Conservation (phyloP, 31 red algal genomes). For the Porphyra umbilicalis region DNA sequence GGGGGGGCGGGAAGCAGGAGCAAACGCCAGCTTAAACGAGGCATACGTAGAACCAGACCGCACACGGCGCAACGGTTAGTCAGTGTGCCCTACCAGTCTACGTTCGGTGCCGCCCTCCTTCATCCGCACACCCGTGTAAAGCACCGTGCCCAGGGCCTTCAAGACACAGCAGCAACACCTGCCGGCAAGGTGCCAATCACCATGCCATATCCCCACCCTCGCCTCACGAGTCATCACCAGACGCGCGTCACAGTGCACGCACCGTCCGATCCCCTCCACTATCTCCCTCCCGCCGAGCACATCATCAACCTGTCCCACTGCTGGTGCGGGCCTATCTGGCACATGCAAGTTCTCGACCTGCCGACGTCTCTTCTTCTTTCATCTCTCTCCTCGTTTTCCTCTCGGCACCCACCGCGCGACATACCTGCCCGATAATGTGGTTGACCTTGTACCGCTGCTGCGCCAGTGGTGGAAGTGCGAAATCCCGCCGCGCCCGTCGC, state of each 20-base stretch:
- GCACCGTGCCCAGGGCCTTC: too few relatives aligned
- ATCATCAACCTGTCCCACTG: background rate
- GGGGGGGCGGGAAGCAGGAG: constrained; percentile 3
- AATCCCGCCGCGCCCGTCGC: background rate
- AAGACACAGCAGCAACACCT: too few relatives aligned
- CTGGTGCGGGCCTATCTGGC: background rate
- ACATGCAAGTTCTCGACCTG: background rate
- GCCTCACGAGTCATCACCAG: background rate
- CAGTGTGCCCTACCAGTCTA: too few relatives aligned
- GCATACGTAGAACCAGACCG: background rate
- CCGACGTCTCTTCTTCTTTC: background rate
- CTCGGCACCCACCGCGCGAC: constrained; percentile 3
- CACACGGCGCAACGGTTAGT: too few relatives aligned
- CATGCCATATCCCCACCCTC: background rate
- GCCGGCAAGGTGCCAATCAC: too few relatives aligned
- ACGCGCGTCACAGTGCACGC: background rate
- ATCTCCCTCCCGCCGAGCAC: background rate
- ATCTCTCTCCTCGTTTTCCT: too few relatives aligned
- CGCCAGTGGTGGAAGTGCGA: background rate
- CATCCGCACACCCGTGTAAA: too few relatives aligned
- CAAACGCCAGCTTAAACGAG: background rate
- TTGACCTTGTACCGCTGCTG: background rate
- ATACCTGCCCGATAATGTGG: background rate
- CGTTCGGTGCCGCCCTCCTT: too few relatives aligned
- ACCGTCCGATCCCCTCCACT: background rate